These are phyloP conservation scores for Cerioporus squamosus DNA, from an alignment of 1,284 basidiomycete genomes.

Conservation along the genomic window DNA sequence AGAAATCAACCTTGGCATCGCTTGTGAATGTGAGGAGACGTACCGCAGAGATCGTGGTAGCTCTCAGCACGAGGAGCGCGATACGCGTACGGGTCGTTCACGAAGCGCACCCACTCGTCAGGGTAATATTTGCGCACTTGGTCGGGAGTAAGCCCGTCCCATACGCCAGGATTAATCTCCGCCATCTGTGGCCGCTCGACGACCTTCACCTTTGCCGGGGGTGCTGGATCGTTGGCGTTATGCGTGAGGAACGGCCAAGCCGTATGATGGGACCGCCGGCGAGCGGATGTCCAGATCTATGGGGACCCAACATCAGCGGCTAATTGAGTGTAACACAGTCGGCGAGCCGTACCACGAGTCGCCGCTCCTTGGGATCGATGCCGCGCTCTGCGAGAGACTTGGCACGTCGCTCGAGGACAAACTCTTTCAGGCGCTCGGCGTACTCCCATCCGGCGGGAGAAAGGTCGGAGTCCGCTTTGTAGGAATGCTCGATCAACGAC, in stretches of 20 bases:
- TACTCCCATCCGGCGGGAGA: constrained; percentile 97
- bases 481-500: constrained; percentile 97
- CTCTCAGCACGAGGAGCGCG: constrained; percentile 92
- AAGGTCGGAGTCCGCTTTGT: constrained; percentile 97
- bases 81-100: constrained; percentile 93
- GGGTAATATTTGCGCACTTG: constrained; percentile 92
- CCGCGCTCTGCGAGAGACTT: constrained; percentile 73
- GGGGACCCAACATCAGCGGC: not conserved
- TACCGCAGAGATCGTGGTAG: constrained; percentile 86
- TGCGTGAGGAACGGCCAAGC: constrained; percentile 89
- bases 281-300: constrained; percentile 96
- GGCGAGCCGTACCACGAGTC: constrained; percentile 67
- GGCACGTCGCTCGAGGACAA: constrained; percentile 77
- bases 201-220: constrained; percentile 70
- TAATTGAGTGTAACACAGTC: not conserved
- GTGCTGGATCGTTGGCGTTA: constrained; percentile 22
- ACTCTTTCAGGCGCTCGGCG: constrained; percentile 84
- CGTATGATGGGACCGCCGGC: constrained; percentile 91
- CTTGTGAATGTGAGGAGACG: constrained; percentile 25
- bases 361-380: constrained; percentile 64
- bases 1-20: not conserved
- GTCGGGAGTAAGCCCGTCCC: constrained; percentile 93
- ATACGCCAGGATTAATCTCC: constrained; percentile 97
- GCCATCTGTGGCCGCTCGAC: constrained; percentile 95
- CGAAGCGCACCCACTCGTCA: constrained; percentile 92